Evolutionary conservation across 768 basidiomycete species (phyloP), one percentile per base, ranked within the genome.

Genomic region (Trametes cubensis): DNA sequence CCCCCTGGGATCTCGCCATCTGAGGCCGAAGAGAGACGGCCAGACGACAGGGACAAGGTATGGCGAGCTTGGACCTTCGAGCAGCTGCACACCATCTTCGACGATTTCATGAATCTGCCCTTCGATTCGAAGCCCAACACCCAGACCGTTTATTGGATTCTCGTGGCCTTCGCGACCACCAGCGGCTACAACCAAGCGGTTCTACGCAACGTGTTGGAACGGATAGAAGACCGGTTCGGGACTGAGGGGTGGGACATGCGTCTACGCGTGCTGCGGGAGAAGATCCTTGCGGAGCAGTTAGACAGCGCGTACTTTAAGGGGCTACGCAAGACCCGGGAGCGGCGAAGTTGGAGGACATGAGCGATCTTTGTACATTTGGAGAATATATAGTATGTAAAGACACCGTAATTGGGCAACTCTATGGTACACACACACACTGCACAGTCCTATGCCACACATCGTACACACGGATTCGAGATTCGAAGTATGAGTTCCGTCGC

Each of bases 151-250:
- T 88, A 84, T 70, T 91, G 89, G 85, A 79, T 90, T 52, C 72
- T 95, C 64, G 70, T 81, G 18, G 87, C 88, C 0, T 90, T 86
- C 64, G 80, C 79, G 61, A 84, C 77, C 71, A 78, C 85, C n/a
- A 88, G 83, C 55, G 79, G 78, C 8, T 70, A 78, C 40, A 83
- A 92, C 65, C 60, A 71, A 1, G 71, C 68, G 34, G 72, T 82
- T 51, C 67, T 93, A 52, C 82, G 85, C 23, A 69, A 76, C 14
- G 83, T 85, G 45, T 91, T 86, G 84, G 72, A 70, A 42, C 75
- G 73, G 65, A 67, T 94, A 47, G 85, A 87, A 69, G 70, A 69
- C 46, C 80, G 82, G 60, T 93, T 86, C 62, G 79, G 77, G 11
- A 75, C 58, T 46, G 69, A 10, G 80, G 78, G 77, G 73, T 79